phyloP scores from a whole-genome alignment of 768 basidiomycete species.

The Podaxis carcinomalis region DNA sequence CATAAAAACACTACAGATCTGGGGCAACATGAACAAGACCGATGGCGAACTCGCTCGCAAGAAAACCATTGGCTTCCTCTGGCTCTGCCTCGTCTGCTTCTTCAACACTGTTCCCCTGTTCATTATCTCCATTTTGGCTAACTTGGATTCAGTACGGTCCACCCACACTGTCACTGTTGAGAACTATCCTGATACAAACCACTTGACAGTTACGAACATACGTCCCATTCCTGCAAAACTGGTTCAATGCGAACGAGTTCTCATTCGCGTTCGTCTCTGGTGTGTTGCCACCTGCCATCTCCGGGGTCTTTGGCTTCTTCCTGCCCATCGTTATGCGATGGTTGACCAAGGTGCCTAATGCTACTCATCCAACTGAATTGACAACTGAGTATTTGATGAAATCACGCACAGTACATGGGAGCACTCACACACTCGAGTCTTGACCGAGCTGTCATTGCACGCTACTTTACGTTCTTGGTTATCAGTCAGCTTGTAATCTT shows the following conservation, averaged over 20 bases:
- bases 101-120: slow-evolving; percentile 93
- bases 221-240: slow-evolving; percentile 70
- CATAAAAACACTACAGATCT: slow-evolving; percentile 49
- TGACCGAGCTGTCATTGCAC: slow-evolving; percentile 87
- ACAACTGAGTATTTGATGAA: slow-evolving; percentile 28
- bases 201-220: slow-evolving; percentile 51
- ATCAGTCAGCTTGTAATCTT: slow-evolving; percentile 94
- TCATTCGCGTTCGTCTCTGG: slow-evolving; percentile 87
- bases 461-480: slow-evolving; percentile 92
- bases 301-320: slow-evolving; percentile 85
- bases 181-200: slow-evolving; percentile 4
- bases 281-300: slow-evolving; percentile 87
- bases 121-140: slow-evolving; percentile 87
- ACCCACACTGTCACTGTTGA: neutral
- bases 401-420: slow-evolving; percentile 57
- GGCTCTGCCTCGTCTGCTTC: slow-evolving; percentile 79
- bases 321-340: slow-evolving; percentile 90
- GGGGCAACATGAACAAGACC: slow-evolving; percentile 83
- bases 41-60: slow-evolving; percentile 63
- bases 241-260: slow-evolving; percentile 57
- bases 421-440: slow-evolving; percentile 70
- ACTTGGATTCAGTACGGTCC: slow-evolving; percentile 70
- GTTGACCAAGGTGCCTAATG: slow-evolving; percentile 56
- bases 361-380: slow-evolving; percentile 20
- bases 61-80: slow-evolving; percentile 69